phyloP scores from a whole-genome alignment of 73 alveolate genomes.

The Symbiodinium pilosum region DNA sequence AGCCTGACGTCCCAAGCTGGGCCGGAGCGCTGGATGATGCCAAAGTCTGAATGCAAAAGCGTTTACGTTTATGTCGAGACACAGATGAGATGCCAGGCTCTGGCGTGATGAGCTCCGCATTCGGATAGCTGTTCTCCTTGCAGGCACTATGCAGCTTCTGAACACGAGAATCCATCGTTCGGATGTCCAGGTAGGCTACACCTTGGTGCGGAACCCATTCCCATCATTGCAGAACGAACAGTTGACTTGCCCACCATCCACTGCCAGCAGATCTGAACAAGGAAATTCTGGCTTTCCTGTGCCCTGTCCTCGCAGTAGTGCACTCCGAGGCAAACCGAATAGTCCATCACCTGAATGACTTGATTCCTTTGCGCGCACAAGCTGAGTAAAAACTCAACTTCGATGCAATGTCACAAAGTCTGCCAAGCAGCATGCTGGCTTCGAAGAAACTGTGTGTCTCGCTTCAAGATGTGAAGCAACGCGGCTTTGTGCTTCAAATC shows the following conservation, averaged over 20 bases:
- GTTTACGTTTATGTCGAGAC: not conserved
- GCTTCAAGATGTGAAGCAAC: conserved; percentile 58
- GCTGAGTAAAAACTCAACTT: not conserved
- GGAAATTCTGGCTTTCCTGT: too few relatives aligned
- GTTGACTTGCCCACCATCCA: too few relatives aligned
- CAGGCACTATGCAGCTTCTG: too few relatives aligned
- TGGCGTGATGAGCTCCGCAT: conserved; percentile 30
- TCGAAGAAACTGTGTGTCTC: conserved; percentile 67
- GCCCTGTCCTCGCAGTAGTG: conserved; percentile 88
- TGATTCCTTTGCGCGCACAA: too few relatives aligned
- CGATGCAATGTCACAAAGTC: not conserved
- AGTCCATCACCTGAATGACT: conserved; percentile 24
- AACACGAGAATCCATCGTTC: too few relatives aligned
- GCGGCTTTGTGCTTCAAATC: conserved; percentile 72
- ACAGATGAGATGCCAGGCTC: conserved; percentile 60
- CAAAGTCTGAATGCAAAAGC: too few relatives aligned
- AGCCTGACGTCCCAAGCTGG: too few relatives aligned
- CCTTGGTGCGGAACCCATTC: too few relatives aligned
- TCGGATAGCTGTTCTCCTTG: conserved; percentile 60
- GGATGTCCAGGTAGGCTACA: not conserved
- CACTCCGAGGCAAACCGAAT: conserved; percentile 79
- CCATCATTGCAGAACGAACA: too few relatives aligned
- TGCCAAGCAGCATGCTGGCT: not conserved
- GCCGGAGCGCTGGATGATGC: too few relatives aligned
- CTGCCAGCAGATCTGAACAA: too few relatives aligned